Evolutionary conservation across 1,139 yeast species (phyloP).

Genomic region (Protomyces pachydermus): DNA sequence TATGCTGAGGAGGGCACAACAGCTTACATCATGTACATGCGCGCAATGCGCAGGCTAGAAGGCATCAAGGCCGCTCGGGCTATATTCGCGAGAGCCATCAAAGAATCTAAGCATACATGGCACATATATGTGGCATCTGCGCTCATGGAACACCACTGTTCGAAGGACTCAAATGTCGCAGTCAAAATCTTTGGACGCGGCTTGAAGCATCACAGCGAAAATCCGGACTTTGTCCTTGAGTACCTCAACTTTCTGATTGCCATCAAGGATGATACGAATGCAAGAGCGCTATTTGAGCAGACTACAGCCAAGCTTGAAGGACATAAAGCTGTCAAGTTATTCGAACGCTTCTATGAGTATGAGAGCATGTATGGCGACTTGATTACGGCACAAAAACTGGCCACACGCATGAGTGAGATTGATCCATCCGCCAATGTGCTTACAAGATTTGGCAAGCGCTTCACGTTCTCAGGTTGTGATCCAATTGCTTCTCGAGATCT

Average conservation of each 20-base stretch:
- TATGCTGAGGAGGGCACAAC: constrained; percentile 37
- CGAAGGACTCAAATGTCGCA: constrained; percentile 59
- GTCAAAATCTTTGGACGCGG: constrained; percentile 73
- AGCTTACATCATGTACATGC: constrained; percentile 41
- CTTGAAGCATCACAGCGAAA: constrained; percentile 51
- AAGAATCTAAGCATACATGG: constrained; percentile 61
- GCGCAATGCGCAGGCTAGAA: constrained; percentile 41
- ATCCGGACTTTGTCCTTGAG: constrained; percentile 58
- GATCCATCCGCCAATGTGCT: constrained; percentile 50
- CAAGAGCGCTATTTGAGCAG: constrained; percentile 75
- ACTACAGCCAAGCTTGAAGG: constrained; percentile 47
- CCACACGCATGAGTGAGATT: constrained; percentile 57
- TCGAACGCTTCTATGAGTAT: constrained; percentile 49
- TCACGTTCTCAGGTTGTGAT: constrained; percentile 19
- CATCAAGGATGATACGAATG: constrained; percentile 72
- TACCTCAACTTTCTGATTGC: constrained; percentile 70
- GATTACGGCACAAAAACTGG: constrained; percentile 61
- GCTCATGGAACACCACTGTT: constrained; percentile 67
- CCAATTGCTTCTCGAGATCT: constrained; percentile 26
- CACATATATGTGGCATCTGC: constrained; percentile 76
- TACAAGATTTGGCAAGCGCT: constrained; percentile 21
- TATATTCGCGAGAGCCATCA: constrained; percentile 63
- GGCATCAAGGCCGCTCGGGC: constrained; percentile 44
- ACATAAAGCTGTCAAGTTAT: constrained; percentile 44
- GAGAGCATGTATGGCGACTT: constrained; percentile 62